Base-by-base conservation (phyloP, 768 basidiomycete species). In the Hypsizygus marmoreus region DNA sequence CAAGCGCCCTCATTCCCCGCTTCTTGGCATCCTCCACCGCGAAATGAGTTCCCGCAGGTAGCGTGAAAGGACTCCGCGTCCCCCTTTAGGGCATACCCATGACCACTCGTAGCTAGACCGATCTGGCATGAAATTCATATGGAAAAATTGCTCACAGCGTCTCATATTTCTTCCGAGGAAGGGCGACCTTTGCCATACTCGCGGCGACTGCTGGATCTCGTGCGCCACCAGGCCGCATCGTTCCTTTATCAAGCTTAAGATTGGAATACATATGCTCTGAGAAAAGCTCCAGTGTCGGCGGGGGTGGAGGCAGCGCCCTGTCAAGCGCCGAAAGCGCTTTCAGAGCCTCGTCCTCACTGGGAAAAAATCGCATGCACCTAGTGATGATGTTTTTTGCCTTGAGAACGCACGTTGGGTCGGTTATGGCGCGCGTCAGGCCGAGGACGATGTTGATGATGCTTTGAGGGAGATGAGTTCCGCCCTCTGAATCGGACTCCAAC, bases 251-350 rank as follows among this genome's bases (percentile, higher is more conserved):
- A 2, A 61, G 37, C 45, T 54, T 67, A 11, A 59, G 53, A 25
- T 68, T 65, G 2, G 67, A 58, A 43, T 67, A 70, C 60, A 70
- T 44, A 47, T 70, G 69, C n/a, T 60, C 57, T 4, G 57, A 59
- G 37, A 67, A 63, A 28, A 70, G 49, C 28, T 67, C 66, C 39
- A 64, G 44, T 5, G 55, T 25, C 40, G 52, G 49, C n/a, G 44
- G 40, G 22, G 51, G 56, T 9, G 19, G 35, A 5, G 63, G 64
- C 32, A 64, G 22, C 1, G 46, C 40, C 8, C 40, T 10, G 12
- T 62, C 50, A 11, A 71, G 56, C 8, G 40, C 40, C 6, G 40
- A 43, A 4, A 68, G 35, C 10, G 66, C 60, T 17, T 63, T 60
- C 0, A 48, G 47, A 8, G 65, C 64, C 23, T 51, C 54, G 13